These are phyloP conservation scores for Coelastrella sp. DNA, from an alignment of 139 green algal genomes.

Conservation along the genomic window DNA sequence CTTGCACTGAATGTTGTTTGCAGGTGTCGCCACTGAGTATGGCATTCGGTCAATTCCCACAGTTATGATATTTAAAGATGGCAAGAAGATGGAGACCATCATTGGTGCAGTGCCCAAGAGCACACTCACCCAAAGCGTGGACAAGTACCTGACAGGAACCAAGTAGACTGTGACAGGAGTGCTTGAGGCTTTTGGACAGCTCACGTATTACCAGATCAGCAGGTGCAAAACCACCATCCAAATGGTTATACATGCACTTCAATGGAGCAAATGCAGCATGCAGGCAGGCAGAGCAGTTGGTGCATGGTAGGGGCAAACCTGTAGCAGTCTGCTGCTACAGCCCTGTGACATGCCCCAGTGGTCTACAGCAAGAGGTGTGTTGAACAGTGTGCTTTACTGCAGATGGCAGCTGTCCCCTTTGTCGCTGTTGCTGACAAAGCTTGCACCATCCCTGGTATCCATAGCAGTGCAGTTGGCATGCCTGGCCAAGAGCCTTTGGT, in stretches of 20 bases:
- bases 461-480: too few species aligned
- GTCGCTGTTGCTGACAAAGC: too few species aligned
- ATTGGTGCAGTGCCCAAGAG: slow-evolving; percentile 98
- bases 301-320: too few species aligned
- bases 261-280: too few species aligned
- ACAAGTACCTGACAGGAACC: slow-evolving; percentile 87
- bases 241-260: not conserved
- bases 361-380: too few species aligned
- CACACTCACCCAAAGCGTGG: slow-evolving; percentile 89
- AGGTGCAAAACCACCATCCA: not conserved
- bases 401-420: too few species aligned
- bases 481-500: too few species aligned
- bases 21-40: slow-evolving; percentile 91
- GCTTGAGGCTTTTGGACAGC: not conserved
- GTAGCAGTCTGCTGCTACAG: too few species aligned
- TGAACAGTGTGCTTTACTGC: too few species aligned
- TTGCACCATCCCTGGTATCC: too few species aligned
- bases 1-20: slow-evolving; percentile 41
- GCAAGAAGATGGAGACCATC: slow-evolving; percentile 97
- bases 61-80: slow-evolving; percentile 97
- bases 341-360: too few species aligned
- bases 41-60: slow-evolving; percentile 96
- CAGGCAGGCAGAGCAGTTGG: too few species aligned
- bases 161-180: not conserved
- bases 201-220: not conserved